A percentile compares a stretch with the other conserved stretches of the same genome.
Conservation (phyloP, 495 filamentous ascomycete species). For the Ascobolus immersus region DNA sequence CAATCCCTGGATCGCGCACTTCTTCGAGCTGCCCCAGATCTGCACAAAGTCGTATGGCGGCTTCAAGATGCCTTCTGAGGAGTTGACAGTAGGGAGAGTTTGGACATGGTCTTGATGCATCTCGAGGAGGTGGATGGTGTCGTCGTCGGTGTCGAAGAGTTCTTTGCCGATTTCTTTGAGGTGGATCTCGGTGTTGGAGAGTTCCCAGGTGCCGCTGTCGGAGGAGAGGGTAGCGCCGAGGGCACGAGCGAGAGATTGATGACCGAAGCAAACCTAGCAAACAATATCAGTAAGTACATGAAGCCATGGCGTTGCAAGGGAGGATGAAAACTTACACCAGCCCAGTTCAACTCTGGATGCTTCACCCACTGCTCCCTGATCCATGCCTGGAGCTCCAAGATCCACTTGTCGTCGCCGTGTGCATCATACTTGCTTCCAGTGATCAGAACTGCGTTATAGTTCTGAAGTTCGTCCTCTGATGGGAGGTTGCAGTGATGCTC, state of each 20-base stretch:
- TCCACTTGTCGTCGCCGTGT: slow-evolving; percentile 9
- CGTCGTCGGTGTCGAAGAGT: slow-evolving; percentile 4
- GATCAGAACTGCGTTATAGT: slow-evolving; percentile 6
- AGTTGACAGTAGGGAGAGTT: slow-evolving; percentile 6
- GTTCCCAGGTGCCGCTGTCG: slow-evolving; percentile 7
- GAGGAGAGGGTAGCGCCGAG: slow-evolving; percentile 14
- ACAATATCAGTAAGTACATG: too few species aligned
- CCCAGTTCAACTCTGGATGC: slow-evolving; percentile 22
- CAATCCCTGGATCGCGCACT: slow-evolving; percentile 21
- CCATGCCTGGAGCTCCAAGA: slow-evolving; percentile 10
- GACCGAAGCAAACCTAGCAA: slow-evolving; percentile 26
- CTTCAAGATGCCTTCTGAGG: slow-evolving; percentile 19
- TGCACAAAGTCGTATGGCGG: slow-evolving; percentile 14
- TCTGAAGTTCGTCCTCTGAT: slow-evolving; percentile 8
- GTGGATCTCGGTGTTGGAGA: slow-evolving; percentile 10
- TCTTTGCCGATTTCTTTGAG: slow-evolving; percentile 13
- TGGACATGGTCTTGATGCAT: slow-evolving; percentile 19
- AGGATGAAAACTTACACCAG: too few species aligned
- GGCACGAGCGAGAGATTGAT: slow-evolving; percentile 22
- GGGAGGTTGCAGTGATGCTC: slow-evolving; percentile 14
- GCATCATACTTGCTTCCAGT: slow-evolving; percentile 10
- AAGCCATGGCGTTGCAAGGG: too few species aligned
- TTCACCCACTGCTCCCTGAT: slow-evolving; percentile 14
- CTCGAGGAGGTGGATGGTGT: slow-evolving; percentile 17
- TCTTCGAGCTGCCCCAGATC: slow-evolving; percentile 14